Evolutionary conservation across 1,139 yeast genomes (phyloP).

Genomic region (Saccharomyces hybrid): DNA sequence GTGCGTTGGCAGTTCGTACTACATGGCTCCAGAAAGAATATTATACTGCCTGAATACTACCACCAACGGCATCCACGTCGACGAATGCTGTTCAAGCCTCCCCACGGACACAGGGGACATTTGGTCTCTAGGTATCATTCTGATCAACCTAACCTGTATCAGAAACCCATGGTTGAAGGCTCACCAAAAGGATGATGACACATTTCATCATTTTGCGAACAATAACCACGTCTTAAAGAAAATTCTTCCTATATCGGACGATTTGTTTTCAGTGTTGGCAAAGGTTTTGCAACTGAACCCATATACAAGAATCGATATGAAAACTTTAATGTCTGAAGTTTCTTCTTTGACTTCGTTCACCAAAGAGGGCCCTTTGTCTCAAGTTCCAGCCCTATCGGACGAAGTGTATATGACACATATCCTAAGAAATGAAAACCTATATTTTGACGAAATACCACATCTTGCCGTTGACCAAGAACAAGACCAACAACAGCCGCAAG

Average conservation of each 20-base stretch:
- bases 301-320: constrained; percentile 48
- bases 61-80: constrained; percentile 21
- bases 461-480: neutral
- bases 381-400: constrained; percentile 13
- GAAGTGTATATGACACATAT: constrained; percentile 15
- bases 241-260: constrained; percentile 40
- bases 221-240: constrained; percentile 49
- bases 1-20: constrained; percentile 81
- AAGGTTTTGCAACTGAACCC: constrained; percentile 58
- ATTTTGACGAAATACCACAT: neutral
- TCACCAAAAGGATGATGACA: constrained; percentile 48
- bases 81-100: constrained; percentile 15
- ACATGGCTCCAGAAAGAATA: constrained; percentile 88
- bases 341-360: constrained; percentile 36
- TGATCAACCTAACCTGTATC: constrained; percentile 72
- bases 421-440: constrained; percentile 13
- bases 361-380: constrained; percentile 34
- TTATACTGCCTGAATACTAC: constrained; percentile 27
- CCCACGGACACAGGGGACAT: constrained; percentile 79
- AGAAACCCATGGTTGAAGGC: constrained; percentile 93
- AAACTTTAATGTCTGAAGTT: constrained; percentile 35
- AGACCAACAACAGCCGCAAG: constrained; percentile 8
- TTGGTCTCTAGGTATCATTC: constrained; percentile 81
- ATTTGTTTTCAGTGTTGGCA: constrained; percentile 49
- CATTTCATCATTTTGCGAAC: constrained; percentile 45